phyloP scores from a whole-genome alignment of 2,329 filamentous ascomycete species.

The Sporothrix protearum region DNA sequence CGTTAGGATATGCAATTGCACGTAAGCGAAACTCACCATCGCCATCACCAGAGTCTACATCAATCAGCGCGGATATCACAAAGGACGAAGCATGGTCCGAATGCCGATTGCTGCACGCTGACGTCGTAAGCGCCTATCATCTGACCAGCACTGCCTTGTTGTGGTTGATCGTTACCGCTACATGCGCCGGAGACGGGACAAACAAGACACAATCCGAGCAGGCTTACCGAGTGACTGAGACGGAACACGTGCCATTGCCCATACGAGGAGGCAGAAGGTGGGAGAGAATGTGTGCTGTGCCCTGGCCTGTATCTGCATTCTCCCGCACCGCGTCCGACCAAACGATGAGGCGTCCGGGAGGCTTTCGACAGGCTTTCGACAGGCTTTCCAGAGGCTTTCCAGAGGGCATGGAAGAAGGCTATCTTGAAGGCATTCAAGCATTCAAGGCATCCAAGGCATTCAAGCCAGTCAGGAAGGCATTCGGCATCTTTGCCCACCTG shows the following conservation, averaged over 20 bases:
- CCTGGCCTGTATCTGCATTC: not conserved
- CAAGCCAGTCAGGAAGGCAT: not conserved
- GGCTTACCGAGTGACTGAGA: not conserved
- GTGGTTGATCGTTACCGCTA: not conserved
- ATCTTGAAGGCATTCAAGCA: not conserved
- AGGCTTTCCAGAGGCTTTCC: not conserved
- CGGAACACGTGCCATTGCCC: not conserved
- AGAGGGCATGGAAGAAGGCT: not conserved
- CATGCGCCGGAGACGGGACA: not conserved
- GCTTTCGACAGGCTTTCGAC: not conserved
- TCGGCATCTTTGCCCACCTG: not conserved
- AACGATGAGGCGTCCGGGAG: not conserved
- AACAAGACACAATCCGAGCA: too few species aligned
- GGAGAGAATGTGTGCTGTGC: too few species aligned
- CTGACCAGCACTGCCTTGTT: constrained; percentile 11
- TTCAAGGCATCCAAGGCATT: not conserved
- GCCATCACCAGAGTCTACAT: not conserved
- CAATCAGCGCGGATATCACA: not conserved
- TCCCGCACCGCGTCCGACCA: not conserved
- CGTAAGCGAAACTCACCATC: not conserved
- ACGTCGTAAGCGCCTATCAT: not conserved
- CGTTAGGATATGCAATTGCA: not conserved
- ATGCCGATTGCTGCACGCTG: not conserved
- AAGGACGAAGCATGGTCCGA: not conserved
- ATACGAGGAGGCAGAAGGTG: not conserved